phyloP scores from a whole-genome alignment of 1,284 basidiomycete species.

The Fomitopsis pinicola region DNA sequence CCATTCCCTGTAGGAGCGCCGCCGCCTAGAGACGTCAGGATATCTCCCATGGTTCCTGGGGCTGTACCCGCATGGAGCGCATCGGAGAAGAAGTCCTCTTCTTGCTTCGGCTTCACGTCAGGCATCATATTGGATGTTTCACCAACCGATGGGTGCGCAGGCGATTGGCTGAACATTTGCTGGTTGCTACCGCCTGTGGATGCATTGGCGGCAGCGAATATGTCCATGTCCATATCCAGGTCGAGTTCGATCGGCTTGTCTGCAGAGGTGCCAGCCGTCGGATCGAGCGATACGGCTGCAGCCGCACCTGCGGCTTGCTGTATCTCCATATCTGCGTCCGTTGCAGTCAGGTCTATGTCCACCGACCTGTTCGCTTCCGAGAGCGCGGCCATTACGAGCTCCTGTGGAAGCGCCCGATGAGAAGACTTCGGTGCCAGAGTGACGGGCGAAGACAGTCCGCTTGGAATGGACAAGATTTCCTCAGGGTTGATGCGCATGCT shows the following conservation, averaged over 20 bases:
- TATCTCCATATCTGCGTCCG: slow-evolving; percentile 29
- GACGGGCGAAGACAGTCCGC: slow-evolving; percentile 67
- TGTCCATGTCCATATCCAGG: slow-evolving; percentile 59
- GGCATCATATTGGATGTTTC: neutral
- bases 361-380: slow-evolving; percentile 27
- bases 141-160: neutral
- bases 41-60: slow-evolving; percentile 9
- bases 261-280: slow-evolving; percentile 53
- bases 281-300: slow-evolving; percentile 23
- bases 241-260: slow-evolving; percentile 81
- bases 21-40: slow-evolving; percentile 17
- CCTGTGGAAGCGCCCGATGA: slow-evolving; percentile 49
- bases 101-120: slow-evolving; percentile 17
- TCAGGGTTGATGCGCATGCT: slow-evolving; percentile 57
- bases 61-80: slow-evolving; percentile 9
- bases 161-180: neutral
- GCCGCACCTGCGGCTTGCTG: slow-evolving; percentile 5
- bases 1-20: neutral
- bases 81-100: slow-evolving; percentile 18
- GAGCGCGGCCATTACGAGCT: slow-evolving; percentile 55
- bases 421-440: slow-evolving; percentile 76
- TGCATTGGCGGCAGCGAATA: slow-evolving; percentile 17
- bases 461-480: slow-evolving; percentile 44
- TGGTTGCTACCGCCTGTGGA: neutral
- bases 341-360: slow-evolving; percentile 39